Conservation (phyloP, 805 yeast species). For the Wickerhamomyces alni region DNA sequence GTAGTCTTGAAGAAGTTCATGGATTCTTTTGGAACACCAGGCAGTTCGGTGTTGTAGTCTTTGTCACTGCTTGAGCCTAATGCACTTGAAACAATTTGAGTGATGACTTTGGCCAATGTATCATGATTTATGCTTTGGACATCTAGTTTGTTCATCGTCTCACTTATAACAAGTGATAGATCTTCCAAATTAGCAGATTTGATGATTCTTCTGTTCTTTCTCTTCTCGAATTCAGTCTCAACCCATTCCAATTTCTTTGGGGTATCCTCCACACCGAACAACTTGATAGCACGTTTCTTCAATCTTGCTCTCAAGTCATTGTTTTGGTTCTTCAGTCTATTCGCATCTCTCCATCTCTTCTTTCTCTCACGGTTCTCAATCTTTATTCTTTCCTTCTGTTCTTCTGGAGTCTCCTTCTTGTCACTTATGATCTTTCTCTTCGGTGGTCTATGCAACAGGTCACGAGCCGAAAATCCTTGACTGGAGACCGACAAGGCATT, state of each 20-base stretch:
- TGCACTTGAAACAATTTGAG: conserved; percentile 20
- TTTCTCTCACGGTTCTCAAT: conserved; percentile 71
- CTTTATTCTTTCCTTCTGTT: conserved; percentile 50
- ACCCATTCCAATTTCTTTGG: conserved; percentile 64
- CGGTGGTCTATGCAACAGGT: conserved; percentile 2
- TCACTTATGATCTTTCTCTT: conserved; percentile 12
- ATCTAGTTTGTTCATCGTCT: conserved; percentile 31
- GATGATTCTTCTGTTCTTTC: conserved; percentile 54
- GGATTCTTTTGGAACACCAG: conserved; percentile 25
- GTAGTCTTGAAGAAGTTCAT: conserved; percentile 25
- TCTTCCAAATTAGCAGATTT: conserved; percentile 31
- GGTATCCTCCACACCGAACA: conserved; percentile 59
- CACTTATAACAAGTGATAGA: conserved; percentile 21
- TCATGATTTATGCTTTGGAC: conserved; percentile 40
- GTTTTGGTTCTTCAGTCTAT: conserved; percentile 77
- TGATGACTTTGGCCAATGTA: conserved; percentile 19
- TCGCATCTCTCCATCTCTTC: conserved; percentile 78
- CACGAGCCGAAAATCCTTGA: conserved; percentile 1
- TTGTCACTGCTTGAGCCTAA: conserved; percentile 2
- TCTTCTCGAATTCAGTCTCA: conserved; percentile 59
- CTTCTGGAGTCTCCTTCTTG: conserved; percentile 22
- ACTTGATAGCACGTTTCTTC: conserved; percentile 57
- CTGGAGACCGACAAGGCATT: conserved; percentile 14
- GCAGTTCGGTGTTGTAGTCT: conserved; percentile 10
- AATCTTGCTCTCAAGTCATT: conserved; percentile 80